Evolutionary conservation across 2,329 filamentous ascomycete species (phyloP), one percentile per base, ranked within the genome.

Genomic region (Zarea fungicola): DNA sequence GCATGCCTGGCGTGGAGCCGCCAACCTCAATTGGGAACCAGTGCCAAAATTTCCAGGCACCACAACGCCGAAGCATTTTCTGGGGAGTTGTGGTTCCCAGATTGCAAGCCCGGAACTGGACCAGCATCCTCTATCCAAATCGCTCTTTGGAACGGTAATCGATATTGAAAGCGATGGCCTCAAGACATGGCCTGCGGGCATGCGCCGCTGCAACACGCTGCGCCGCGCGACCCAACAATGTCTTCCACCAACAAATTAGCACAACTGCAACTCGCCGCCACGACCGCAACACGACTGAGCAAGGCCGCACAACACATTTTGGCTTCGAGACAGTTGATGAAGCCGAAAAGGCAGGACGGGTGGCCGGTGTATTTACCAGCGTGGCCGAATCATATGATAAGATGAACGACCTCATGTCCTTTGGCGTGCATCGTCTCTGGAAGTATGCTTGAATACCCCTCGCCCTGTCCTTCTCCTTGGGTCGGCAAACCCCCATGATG

Each of bases 341-440:
- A 64, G 75, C 81, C 9, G 76, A 93, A 66, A 96, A 96, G 70
- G 73, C 71, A 37, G 61, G 75, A 56, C 67, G 72, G 76, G 91
- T 96, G 34, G 87, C 87, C 52, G 83, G 81, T 35, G 93, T 99
- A 51, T 99, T 99, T 73, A 92, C 89, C 67, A 96, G 87, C 57
- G 93, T 99, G 34, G 93, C 93, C 57, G 84, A 88, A 54, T 89
- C 87, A 16, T 99, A 99, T 71, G 93, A 99, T 69, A 86, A 85
- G 54, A 99, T 99, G 93, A 99, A 99, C 72, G 93, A 99, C 67
- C 79, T 97, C 58, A 99, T 99, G 93, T 97, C 93, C 7, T 81
- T 99, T 41, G 93, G 93, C 48, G 91, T 96, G 71, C 93, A 99
- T 68, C 87, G 93, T 36, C 74, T 99, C 31, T 99, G 93, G 93